phyloP scores from a whole-genome alignment of 176 grass and related monocot species.

The Oryza nivara region DNA sequence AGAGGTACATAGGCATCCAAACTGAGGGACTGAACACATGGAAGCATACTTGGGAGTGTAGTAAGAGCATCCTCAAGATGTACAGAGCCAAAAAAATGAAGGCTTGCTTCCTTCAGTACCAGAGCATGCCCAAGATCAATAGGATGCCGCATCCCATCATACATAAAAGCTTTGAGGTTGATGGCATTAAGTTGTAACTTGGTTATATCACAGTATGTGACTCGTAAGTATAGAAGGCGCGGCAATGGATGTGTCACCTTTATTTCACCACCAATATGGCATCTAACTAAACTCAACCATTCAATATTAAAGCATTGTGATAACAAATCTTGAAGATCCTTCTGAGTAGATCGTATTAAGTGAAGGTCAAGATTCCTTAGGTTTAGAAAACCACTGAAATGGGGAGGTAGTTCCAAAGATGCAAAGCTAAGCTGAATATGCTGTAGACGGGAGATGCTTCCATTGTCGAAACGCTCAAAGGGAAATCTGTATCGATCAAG shows the following conservation, averaged over 20 bases:
- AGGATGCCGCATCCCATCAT: background rate
- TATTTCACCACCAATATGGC: background rate
- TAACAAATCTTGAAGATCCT: slow-evolving; percentile 23
- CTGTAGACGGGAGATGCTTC: background rate
- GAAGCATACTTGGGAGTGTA: background rate
- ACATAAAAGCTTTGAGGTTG: slow-evolving; percentile 2
- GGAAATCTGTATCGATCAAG: slow-evolving; percentile 7
- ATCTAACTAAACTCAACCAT: slow-evolving; percentile 20
- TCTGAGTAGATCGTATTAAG: background rate
- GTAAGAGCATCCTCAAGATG: background rate
- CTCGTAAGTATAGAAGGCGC: background rate
- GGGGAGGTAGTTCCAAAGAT: background rate
- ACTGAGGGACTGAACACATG: background rate
- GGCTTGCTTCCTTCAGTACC: background rate
- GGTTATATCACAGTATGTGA: background rate
- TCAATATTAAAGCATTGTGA: slow-evolving; percentile 23
- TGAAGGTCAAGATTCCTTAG: slow-evolving; percentile 23
- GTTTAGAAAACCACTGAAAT: background rate
- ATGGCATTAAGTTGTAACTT: background rate
- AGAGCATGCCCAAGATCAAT: background rate
- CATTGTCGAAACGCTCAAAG: background rate
- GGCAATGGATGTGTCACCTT: background rate
- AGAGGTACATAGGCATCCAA: no score
- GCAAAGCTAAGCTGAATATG: slow-evolving; percentile 29
- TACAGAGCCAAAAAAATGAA: background rate